A percentile compares a stretch with the other conserved stretches of the same genome.
phyloP scores from a whole-genome alignment of 2,329 filamentous ascomycete genomes.

The Mollisia scopiformis region DNA sequence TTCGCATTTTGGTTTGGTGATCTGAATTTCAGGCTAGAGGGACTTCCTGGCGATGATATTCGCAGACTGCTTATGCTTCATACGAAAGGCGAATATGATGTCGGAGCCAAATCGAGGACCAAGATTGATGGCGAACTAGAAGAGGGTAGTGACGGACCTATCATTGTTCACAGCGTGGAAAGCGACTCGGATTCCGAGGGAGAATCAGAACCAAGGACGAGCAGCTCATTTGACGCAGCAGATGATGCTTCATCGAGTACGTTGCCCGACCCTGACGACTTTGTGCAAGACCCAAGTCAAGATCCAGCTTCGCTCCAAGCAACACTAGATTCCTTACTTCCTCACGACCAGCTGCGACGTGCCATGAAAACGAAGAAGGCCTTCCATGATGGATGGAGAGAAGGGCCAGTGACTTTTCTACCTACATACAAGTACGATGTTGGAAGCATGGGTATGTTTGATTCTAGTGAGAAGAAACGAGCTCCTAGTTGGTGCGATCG shows the following conservation, averaged over 20 bases:
- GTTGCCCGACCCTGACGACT: conserved; percentile 67
- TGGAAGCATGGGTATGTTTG: conserved; percentile 89
- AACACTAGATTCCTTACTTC: conserved; percentile 82
- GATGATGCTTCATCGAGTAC: conserved; percentile 41
- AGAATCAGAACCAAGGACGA: conserved; percentile 27
- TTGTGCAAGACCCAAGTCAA: conserved; percentile 66
- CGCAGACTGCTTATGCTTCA: conserved; percentile 82
- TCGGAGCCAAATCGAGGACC: conserved; percentile 44
- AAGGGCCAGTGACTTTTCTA: conserved; percentile 85
- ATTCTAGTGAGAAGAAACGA: conserved; percentile 91
- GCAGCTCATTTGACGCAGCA: conserved; percentile 35
- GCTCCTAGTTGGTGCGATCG: conserved; percentile 97
- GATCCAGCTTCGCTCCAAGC: conserved; percentile 88
- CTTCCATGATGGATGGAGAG: conserved; percentile 90
- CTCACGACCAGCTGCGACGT: conserved; percentile 83
- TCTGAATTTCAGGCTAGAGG: conserved; percentile 90
- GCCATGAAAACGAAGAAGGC: conserved; percentile 76
- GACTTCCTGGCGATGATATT: conserved; percentile 88
- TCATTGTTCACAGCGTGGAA: conserved; percentile 45
- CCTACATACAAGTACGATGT: conserved; percentile 98
- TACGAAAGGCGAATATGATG: conserved; percentile 75
- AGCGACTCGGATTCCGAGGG: conserved; percentile 50
- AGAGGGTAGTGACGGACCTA: conserved; percentile 53
- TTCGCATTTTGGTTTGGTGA: conserved; percentile 97
- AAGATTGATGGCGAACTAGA: conserved; percentile 40